Evolutionary conservation across 805 yeast genomes (phyloP), one percentile per base, ranked within the genome.

Genomic region (Teunomyces lycoperdinae): DNA sequence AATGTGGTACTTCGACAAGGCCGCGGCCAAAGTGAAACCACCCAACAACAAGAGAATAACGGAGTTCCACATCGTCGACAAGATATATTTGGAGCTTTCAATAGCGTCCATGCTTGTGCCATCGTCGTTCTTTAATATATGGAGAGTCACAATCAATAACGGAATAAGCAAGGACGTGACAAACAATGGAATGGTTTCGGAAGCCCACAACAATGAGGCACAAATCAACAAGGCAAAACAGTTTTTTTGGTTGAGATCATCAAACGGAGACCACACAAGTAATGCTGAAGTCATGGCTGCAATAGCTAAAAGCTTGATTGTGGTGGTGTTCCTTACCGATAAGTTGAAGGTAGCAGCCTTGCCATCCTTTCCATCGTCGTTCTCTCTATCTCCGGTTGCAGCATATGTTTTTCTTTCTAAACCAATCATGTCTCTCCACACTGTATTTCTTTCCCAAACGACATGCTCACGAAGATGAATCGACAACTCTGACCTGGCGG

Each of bases 201-300:
- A 88, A 0, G 98, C 97, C 99, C 98, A 92, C 24, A 91, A 71
- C 43, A 91, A 61, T 0, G 97, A 90, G 1, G 96, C 84, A 56
- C 88, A 81, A 3, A 87, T 76, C 41, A 94, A 75, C 4, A 92
- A 71, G 0, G 97, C 96, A 62, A 92, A 78, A 68, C 99, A 56
- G 45, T 68, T 60, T 32, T 62, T 60, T 48, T 72, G 74, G 24
- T 66, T 66, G 3, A 46, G 34, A 48, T 72, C 76, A 14, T 62
- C 62, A 56, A 72, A 70, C 1, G 72, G 63, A 1, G 62, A 52
- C 7, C 67, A 48, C 4, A 61, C 56, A 43, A 70, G 46, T 27
- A 72, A 58, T 1, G 61, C 24, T 1, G 76, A 30, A 14, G 90
- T 85, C 0, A 84, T 58, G 0, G 66, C 31, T 2, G 71, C 34